Evolutionary conservation across 2,329 filamentous ascomycete species (phyloP), one percentile per base, ranked within the genome.

Genomic region (Colletotrichum sojae): DNA sequence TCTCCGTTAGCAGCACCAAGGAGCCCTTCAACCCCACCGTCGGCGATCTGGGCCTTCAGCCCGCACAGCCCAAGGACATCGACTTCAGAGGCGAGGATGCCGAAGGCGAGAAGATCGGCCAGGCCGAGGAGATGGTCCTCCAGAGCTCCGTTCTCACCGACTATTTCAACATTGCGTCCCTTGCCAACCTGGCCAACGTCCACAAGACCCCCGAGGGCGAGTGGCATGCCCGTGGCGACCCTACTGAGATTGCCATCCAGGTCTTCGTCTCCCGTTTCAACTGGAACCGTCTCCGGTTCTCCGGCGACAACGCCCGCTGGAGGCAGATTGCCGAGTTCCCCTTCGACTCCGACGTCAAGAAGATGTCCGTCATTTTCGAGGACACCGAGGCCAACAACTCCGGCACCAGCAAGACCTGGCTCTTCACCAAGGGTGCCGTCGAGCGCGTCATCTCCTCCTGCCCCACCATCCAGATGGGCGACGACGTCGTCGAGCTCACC

Each of bases 331-430:
- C 89, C 1, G 92, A 94, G 73, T 92, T 91, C 67, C 91, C 91
- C 0, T 94, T 94, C 71, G 91, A 94, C 75, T 93, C 91, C 0
- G 88, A 88, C 66, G 87, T 93, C 71, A 94, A 94, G 82, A 92
- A 90, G 74, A 94, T 94, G 91, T 92, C 90, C 0, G 90, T 92
- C 45, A 89, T 93, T 61, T 92, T 91, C 76, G 75, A 84, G 51
- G 78, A 85, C 22, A 73, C 73, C 15, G 75, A 79, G 8, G 77
- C 76, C 1, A 76, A 79, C 25, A 36, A 31, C 10, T 49, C 53
- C 6, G 49, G 40, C 15, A 46, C 20, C 0, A 67, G 52, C 58
- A 78, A 82, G 62, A 82, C 83, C 71, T 83, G 79, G 77, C 80
- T 89, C 54, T 90, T 90, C 73, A 89, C 88, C 66, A 91, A 91